phyloP scores from a whole-genome alignment of 148 eudicot genomes.

The Persicaria maculosa region DNA sequence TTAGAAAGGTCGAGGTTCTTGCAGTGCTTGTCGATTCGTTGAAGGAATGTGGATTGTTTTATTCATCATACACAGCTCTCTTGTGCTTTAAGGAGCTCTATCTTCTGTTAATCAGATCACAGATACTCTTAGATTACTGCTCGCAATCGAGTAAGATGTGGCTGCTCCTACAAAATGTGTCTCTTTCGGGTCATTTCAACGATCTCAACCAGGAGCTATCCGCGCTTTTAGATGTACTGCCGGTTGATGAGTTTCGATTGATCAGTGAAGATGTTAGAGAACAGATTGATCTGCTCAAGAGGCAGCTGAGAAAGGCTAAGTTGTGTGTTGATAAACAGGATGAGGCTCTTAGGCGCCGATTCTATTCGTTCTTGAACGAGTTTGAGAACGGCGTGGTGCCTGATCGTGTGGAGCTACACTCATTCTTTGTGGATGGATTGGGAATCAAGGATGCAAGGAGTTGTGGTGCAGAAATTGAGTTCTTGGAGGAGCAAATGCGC shows the following conservation, averaged over 20 bases:
- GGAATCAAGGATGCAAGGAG: constrained; percentile 36
- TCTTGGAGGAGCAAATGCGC: constrained; percentile 73
- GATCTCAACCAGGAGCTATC: constrained; percentile 66
- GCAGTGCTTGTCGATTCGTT: constrained; percentile 46
- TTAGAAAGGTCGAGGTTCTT: constrained; percentile 57
- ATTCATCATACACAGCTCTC: constrained; percentile 31
- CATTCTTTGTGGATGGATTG: constrained; percentile 47
- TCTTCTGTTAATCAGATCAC: constrained; percentile 58
- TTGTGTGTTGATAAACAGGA: constrained; percentile 49
- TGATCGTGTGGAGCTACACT: constrained; percentile 27
- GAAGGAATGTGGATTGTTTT: constrained; percentile 26
- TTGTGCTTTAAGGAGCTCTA: constrained; percentile 81
- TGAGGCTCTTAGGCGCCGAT: constrained; percentile 41
- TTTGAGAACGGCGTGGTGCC: constrained; percentile 51
- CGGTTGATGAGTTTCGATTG: constrained; percentile 37
- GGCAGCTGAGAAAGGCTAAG: constrained; percentile 42
- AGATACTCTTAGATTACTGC: constrained; percentile 67
- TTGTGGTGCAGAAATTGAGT: constrained; percentile 63
- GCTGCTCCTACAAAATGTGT: constrained; percentile 67
- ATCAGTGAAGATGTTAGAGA: constrained; percentile 52
- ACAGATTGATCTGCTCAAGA: constrained; percentile 55
- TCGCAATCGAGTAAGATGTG: constrained; percentile 58
- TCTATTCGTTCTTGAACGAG: constrained; percentile 44
- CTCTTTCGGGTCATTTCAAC: constrained; percentile 79
- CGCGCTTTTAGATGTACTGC: constrained; percentile 79